Evolutionary conservation across 169 alveolate genomes (phyloP).

Genomic region (Theileria orientalis): DNA sequence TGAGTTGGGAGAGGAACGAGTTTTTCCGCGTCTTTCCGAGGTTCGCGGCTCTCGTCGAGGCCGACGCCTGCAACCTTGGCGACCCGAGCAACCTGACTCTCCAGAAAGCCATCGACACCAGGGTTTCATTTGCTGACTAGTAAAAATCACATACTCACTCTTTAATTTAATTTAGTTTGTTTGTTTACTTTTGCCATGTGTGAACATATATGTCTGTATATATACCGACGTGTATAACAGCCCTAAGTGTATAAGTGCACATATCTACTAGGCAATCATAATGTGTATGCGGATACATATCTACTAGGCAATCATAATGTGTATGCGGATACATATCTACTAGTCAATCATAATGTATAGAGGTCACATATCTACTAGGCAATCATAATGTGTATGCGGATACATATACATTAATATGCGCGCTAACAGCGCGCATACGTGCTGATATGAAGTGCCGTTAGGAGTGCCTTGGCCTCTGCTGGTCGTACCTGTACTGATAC

Average conservation of each 20-base stretch:
- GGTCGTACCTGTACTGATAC: conserved; percentile 9
- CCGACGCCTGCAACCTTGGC: conserved; percentile 19
- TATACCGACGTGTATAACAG: too few species aligned
- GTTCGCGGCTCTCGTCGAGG: neutral
- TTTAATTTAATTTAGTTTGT: too few species aligned
- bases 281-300: neutral
- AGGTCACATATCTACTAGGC: neutral
- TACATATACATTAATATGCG: neutral
- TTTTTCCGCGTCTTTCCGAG: conserved; percentile 6
- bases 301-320: neutral
- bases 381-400: neutral
- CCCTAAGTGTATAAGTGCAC: too few species aligned
- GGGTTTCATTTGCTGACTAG: conserved; percentile 18
- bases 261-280: neutral
- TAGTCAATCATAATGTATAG: neutral
- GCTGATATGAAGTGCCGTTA: too few species aligned
- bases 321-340: neutral
- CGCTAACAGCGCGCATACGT: too few species aligned
- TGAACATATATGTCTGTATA: too few species aligned
- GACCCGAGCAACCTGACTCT: neutral
- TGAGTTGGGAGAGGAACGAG: conserved; percentile 15
- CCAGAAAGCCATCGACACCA: conserved; percentile 3
- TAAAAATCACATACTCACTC: too few species aligned
- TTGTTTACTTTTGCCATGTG: too few species aligned
- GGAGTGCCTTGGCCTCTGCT: neutral